Evolutionary conservation across 208 protist genomes (phyloP), one percentile per base, ranked within the genome.

Genomic region (Herpetomonas tarakana): DNA sequence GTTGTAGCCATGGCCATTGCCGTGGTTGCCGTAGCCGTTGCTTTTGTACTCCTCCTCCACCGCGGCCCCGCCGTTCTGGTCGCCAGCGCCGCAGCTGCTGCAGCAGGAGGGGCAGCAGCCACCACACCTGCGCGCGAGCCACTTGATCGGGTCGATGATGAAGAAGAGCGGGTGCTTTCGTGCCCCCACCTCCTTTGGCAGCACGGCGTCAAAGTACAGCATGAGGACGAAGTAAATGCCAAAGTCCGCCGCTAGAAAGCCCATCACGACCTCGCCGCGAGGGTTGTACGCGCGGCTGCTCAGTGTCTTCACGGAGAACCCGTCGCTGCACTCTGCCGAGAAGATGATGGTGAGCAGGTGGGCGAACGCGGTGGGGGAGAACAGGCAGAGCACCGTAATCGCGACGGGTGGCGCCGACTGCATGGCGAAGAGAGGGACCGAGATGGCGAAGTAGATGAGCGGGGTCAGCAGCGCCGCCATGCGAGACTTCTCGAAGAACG

Each of bases 161-260:
- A 62, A 81, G 50, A 85, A 81, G 29, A 71, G 31, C 54, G 64
- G 65, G 49, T 70, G 66, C 49, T 69, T 64, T 19, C 50, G 30
- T 1, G 66, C 63, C 6, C 78, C 78, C 56, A 39, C 59, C 50
- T 64, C 65, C 31, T 38, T 57, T 2, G 74, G 78, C 7, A 81
- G 55, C 16, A 86, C 68, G 21, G 18, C 47, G 22, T 81, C 78
- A 9, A 86, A 58, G 47, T 86, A 86, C 28, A 64, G 3, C 53
- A 68, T 74, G 24, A 86, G 62, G n/a, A 79, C 11, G n/a, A 81
- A 47, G 52, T 84, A 84, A 14, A 80, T 14, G 27, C 74, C 51
- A n/a, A 70, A 64, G 59, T 81, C 74, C 12, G 30, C 7, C n/a
- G 54, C 22, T 0, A 74, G 45, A 1, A 78, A 50, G 2, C 14